phyloP scores from a whole-genome alignment of 1,139 yeast genomes.

The Debaryomyces robertsiae region DNA sequence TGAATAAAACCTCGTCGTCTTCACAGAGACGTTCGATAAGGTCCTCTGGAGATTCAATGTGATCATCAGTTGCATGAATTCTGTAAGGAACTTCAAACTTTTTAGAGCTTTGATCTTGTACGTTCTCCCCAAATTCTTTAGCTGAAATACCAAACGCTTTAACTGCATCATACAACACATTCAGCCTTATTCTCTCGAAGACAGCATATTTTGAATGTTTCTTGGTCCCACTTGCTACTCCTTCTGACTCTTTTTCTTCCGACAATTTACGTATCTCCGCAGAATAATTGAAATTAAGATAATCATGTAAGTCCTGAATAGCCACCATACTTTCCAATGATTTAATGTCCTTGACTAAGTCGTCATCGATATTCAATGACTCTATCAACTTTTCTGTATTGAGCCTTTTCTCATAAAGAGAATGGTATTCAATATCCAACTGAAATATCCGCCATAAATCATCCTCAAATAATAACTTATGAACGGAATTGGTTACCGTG shows the following conservation, averaged over 20 bases:
- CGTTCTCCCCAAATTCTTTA: constrained; percentile 81
- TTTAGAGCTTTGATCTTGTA: constrained; percentile 58
- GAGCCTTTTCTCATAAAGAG: constrained; percentile 74
- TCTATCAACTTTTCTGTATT: constrained; percentile 61
- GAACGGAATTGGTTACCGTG: constrained; percentile 42
- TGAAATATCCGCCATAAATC: constrained; percentile 91
- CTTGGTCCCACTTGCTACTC: constrained; percentile 35
- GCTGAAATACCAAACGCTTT: constrained; percentile 77
- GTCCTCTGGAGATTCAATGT: constrained; percentile 63
- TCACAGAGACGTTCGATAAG: constrained; percentile 59
- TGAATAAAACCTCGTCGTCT: constrained; percentile 56
- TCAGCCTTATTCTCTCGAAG: constrained; percentile 74
- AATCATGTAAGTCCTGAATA: constrained; percentile 85
- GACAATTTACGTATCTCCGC: constrained; percentile 59
- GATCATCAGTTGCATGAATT: constrained; percentile 76
- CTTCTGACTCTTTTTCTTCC: constrained; percentile 22
- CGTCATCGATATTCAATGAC: constrained; percentile 59
- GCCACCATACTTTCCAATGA: constrained; percentile 72
- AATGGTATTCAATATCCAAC: constrained; percentile 86
- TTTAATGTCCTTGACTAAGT: constrained; percentile 55
- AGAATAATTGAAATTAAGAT: constrained; percentile 78
- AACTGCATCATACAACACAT: constrained; percentile 69
- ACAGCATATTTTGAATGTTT: constrained; percentile 73
- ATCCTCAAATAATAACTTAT: constrained; percentile 68
- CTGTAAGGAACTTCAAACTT: constrained; percentile 55